These are phyloP conservation scores for Endocalyx cinctus DNA, from an alignment of 2,329 filamentous ascomycete genomes.

Conservation along the genomic window DNA sequence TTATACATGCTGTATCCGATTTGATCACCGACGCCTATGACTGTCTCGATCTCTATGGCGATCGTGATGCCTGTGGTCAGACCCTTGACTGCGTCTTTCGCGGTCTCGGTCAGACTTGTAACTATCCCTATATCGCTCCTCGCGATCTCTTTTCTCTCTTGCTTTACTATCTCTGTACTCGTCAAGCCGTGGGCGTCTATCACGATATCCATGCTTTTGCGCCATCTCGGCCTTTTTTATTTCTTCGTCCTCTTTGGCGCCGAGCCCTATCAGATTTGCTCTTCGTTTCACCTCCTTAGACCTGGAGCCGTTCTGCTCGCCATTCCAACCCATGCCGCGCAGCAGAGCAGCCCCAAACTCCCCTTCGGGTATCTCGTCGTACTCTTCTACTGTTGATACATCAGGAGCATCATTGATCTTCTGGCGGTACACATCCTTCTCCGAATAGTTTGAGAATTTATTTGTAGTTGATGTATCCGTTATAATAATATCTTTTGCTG, in stretches of 20 bases:
- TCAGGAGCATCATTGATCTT: constrained; percentile 72
- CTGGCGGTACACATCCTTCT: constrained; percentile 63
- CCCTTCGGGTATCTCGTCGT: constrained; percentile 84
- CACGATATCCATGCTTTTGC: constrained; percentile 35
- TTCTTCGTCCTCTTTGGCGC: constrained; percentile 74
- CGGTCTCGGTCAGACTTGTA: constrained; percentile 45
- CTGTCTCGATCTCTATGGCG: constrained; percentile 27
- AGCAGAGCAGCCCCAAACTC: constrained; percentile 90
- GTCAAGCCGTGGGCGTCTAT: constrained; percentile 40
- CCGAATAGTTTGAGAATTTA: constrained; percentile 36
- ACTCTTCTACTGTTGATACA: constrained; percentile 73
- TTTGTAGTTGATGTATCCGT: constrained; percentile 19
- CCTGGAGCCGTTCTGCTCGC: constrained; percentile 47
- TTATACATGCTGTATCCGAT: too few relatives aligned
- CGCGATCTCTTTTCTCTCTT: constrained; percentile 37
- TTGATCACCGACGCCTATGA: too few relatives aligned
- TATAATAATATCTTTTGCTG: constrained; percentile 48
- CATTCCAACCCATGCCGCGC: constrained; percentile 94
- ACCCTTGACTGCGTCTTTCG: constrained; percentile 30
- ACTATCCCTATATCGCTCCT: constrained; percentile 35
- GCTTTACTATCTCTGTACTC: constrained; percentile 45
- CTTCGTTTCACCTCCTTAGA: constrained; percentile 63
- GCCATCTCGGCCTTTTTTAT: constrained; percentile 61
- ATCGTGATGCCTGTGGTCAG: constrained; percentile 23
- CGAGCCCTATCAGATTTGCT: constrained; percentile 80